Percentiles rank a stretch among this genome's conserved stretches.
phyloP scores from a whole-genome alignment of 257 asterid species.

The Euphrasia confusa region DNA sequence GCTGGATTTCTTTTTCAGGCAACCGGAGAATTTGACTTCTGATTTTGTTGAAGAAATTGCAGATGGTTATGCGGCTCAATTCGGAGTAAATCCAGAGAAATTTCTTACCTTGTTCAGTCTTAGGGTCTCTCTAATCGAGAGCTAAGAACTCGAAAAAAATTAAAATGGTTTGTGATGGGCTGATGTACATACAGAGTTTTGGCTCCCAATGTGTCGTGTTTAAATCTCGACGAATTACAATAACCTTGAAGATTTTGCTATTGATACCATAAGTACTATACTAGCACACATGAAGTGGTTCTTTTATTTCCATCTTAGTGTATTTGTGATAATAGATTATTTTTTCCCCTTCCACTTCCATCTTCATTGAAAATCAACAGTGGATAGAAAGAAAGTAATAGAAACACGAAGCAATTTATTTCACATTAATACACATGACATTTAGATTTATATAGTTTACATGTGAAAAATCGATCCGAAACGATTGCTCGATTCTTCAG shows the following conservation, averaged over 20 bases:
- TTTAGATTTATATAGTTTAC: no score
- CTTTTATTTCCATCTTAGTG: no score
- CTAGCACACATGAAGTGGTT: neutral
- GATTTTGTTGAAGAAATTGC: constrained; percentile 32
- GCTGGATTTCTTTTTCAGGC: constrained; percentile 46
- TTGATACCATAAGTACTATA: constrained; percentile 5
- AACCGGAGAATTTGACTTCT: constrained; percentile 82
- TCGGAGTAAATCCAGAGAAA: constrained; percentile 22
- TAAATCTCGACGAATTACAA: constrained; percentile 7
- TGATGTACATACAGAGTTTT: constrained; percentile 46
- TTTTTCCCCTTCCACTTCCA: neutral
- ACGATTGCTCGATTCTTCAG: no score
- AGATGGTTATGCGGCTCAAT: constrained; percentile 21
- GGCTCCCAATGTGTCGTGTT: constrained; percentile 13
- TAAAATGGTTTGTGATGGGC: constrained; percentile 33
- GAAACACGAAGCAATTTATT: no score
- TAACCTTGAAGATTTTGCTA: constrained; percentile 26
- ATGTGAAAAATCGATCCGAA: no score
- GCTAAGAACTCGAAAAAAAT: constrained; percentile 26
- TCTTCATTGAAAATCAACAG: neutral
- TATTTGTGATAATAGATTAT: neutral
- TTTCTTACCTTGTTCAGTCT: constrained; percentile 21
- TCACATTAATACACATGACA: no score
- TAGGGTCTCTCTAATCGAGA: constrained; percentile 25
- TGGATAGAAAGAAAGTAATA: no score